Evolutionary conservation across 108 stramenopile genomes (phyloP), one percentile per base, ranked within the genome.

Genomic region (Schizochytrium sp.): DNA sequence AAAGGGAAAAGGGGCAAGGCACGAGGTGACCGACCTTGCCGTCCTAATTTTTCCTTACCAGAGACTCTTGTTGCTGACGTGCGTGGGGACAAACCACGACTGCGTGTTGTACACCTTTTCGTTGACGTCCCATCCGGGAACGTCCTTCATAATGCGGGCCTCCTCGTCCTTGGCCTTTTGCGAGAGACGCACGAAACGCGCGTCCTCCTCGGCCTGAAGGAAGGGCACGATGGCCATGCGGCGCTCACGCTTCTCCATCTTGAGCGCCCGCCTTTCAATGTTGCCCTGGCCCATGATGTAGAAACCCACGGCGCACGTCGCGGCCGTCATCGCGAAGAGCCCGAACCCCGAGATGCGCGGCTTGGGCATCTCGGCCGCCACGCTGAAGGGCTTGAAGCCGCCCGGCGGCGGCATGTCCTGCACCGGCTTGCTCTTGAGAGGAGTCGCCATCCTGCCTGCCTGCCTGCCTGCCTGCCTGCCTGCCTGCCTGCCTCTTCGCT

Each of bases 351-450:
- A 21, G 45, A 59, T 34, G 25, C 88, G 60, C n/a, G 60, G 60
- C 60, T 63, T 44, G 8, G 21, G 60, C 43, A 23, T 47, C 25
- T 59, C 45, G 5, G 16, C 28, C 18, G 41, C 41, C 58, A 63
- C 60, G 19, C 58, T 44, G n/a, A 88, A 34, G 14, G 25, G 12
- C 29, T 60, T 60, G 88, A 63, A 88, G 59, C 88, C 88, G 60
- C 88, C 88, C 45, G 88, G 60, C 23, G 88, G 88, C 59, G 88
- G 88, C 88, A 88, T 88, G 28, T 88, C 88, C 88, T 88, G 88
- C 63, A 69, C 60, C 4, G 6, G 88, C 76, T 53, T 83, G 76
- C 48, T 83, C 76, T 83, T 83, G 76, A 69, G 76, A 53, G 45
- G 45, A 0, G 23, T 34, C 48, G 76, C 76, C 76, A 83, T 57